Evolutionary conservation across 208 protist genomes (phyloP).

Genomic region (Leishmania tarentolae): DNA sequence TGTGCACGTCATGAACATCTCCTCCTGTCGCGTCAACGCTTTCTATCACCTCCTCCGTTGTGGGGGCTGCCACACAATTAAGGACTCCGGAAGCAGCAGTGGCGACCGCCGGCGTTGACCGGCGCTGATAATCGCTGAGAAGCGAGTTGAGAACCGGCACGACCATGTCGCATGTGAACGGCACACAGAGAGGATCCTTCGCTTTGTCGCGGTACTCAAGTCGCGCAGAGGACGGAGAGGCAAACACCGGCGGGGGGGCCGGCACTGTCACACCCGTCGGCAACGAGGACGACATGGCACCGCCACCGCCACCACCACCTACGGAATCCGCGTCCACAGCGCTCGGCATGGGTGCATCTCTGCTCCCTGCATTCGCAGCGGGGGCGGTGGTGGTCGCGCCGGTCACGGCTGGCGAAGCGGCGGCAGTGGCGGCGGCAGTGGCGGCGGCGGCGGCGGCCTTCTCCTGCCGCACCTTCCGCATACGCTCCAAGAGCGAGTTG

Average conservation of each 20-base stretch:
- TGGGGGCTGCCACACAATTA: not conserved
- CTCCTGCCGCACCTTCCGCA: slow-evolving; percentile 51
- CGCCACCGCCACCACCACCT: not conserved
- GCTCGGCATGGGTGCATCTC: not conserved
- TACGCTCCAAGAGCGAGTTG: slow-evolving; percentile 42
- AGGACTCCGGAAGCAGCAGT: not conserved
- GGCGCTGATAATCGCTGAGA: not conserved
- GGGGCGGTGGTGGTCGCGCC: not conserved
- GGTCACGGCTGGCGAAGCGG: not conserved
- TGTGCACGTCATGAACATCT: not conserved
- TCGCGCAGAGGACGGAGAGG: slow-evolving; percentile 44
- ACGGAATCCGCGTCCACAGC: not conserved
- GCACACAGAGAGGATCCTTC: slow-evolving; percentile 52
- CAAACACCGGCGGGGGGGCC: slow-evolving; percentile 47
- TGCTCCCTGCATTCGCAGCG: not conserved
- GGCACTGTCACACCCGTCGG: slow-evolving; percentile 12
- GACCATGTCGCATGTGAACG: slow-evolving; percentile 38
- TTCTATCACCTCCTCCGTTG: not conserved
- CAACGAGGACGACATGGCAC: not conserved
- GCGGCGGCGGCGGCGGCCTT: slow-evolving; percentile 29
- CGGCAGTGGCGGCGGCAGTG: slow-evolving; percentile 7
- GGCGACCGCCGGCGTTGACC: not conserved
- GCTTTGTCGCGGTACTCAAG: slow-evolving; percentile 55
- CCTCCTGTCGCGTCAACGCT: not conserved
- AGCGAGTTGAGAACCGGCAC: not conserved